Percentiles rank a stretch among this genome's conserved stretches.
Evolutionary conservation across 2,329 filamentous ascomycete species (phyloP).

Genomic region (Calonectria fujianensis): DNA sequence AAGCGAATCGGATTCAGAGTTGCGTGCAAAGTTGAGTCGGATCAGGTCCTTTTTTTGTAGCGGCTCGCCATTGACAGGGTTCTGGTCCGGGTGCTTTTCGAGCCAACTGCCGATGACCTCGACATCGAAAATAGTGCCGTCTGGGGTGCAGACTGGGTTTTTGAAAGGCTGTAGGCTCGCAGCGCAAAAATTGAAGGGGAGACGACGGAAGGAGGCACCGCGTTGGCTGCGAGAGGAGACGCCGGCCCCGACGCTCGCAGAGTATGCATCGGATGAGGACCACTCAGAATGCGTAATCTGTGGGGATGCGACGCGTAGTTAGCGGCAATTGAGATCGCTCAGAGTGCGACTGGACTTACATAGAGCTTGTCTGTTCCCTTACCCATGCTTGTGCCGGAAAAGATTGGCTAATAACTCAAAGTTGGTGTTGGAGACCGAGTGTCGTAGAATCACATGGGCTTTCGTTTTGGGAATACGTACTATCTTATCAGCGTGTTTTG

Average conservation of each 20-base stretch:
- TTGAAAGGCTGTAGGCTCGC: conserved; percentile 96
- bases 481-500: conserved; percentile 26
- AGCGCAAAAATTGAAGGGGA: conserved; percentile 99
- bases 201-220: conserved; percentile 83
- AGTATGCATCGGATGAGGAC: conserved; percentile 92
- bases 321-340: not conserved
- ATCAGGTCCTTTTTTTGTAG: conserved; percentile 89
- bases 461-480: not conserved
- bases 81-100: conserved; percentile 89
- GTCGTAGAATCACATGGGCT: not conserved
- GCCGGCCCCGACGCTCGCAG: conserved; percentile 84
- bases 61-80: conserved; percentile 88
- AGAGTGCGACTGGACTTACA: conserved; percentile 52
- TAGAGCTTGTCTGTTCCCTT: conserved; percentile 69
- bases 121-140: conserved; percentile 95
- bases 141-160: conserved; percentile 91
- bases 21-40: conserved; percentile 93
- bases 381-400: conserved; percentile 58
- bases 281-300: conserved; percentile 97
- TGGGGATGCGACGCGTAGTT: conserved; percentile 20
- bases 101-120: conserved; percentile 97
- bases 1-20: conserved; percentile 79
- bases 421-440: not conserved
- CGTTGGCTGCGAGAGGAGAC: conserved; percentile 72
- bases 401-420: not conserved